Evolutionary conservation across 768 basidiomycete genomes (phyloP).

Genomic region (Chiua virens): DNA sequence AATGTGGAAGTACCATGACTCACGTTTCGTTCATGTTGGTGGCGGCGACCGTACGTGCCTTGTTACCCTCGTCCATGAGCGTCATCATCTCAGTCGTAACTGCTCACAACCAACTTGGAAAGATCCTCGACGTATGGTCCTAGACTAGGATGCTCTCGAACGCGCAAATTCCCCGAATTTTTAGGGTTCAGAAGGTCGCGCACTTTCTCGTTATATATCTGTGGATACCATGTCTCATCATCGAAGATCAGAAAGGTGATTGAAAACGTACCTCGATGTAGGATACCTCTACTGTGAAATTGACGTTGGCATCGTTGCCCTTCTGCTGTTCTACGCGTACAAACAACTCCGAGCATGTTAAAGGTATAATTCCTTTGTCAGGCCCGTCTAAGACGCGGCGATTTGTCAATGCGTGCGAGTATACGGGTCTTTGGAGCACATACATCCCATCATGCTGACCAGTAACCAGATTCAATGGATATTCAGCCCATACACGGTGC

Average conservation of each 20-base stretch:
- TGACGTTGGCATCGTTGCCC: constrained; percentile 62
- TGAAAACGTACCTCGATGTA: constrained; percentile 77
- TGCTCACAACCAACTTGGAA: constrained; percentile 87
- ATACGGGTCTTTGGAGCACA: constrained; percentile 35
- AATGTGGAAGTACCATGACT: constrained; percentile 27
- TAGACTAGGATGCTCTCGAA: constrained; percentile 93
- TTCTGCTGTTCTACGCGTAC: constrained; percentile 70
- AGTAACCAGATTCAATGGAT: constrained; percentile 8
- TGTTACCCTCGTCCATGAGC: constrained; percentile 99
- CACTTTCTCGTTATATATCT: constrained; percentile 98
- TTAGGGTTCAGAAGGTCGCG: constrained; percentile 96
- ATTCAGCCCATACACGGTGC: neutral
- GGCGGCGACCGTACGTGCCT: constrained; percentile 96
- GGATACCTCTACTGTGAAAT: constrained; percentile 95
- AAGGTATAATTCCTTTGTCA: constrained; percentile 97
- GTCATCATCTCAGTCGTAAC: constrained; percentile 98
- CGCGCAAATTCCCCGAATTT: constrained; percentile 93
- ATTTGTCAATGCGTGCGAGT: constrained; percentile 3
- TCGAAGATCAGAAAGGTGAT: neutral
- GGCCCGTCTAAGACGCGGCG: constrained; percentile 63
- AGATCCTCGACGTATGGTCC: constrained; percentile 99
- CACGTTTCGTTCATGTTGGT: constrained; percentile 99
- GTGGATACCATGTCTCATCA: neutral
- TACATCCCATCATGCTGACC: constrained; percentile 92
- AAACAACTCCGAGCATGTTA: constrained; percentile 93